These are phyloP conservation scores for Glomus cerebriforme DNA, from an alignment of 192 early-diverging fungal genomes.

Conservation along the genomic window DNA sequence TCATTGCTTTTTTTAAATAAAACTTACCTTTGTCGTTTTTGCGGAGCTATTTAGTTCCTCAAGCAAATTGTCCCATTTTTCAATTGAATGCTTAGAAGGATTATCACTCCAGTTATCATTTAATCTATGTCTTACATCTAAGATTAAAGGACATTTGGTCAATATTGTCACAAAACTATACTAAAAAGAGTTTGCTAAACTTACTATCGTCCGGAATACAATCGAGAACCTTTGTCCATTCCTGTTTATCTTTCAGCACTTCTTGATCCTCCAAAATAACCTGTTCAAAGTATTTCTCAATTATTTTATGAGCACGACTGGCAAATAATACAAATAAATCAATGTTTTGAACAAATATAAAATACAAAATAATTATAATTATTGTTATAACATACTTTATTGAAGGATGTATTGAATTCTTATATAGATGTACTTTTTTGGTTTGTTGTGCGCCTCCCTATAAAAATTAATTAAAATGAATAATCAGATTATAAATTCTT, in stretches of 20 bases:
- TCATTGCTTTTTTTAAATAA: neutral
- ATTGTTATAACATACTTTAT: conserved; percentile 51
- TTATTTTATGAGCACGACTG: conserved; percentile 64
- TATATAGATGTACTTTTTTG: conserved; percentile 72
- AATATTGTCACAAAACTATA: neutral
- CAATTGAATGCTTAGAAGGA: conserved; percentile 31
- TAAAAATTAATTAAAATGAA: neutral
- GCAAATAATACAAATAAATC: neutral
- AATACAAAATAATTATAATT: conserved; percentile 13
- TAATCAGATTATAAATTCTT: neutral
- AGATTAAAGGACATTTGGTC: neutral
- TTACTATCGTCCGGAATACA: conserved; percentile 79
- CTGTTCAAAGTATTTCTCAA: conserved; percentile 74
- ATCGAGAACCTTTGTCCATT: conserved; percentile 76
- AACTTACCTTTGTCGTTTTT: conserved; percentile 10
- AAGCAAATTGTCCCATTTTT: conserved; percentile 52
- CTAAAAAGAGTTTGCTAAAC: neutral
- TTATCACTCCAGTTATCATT: conserved; percentile 44
- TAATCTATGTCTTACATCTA: conserved; percentile 39
- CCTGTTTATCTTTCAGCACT: conserved; percentile 59
- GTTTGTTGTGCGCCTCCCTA: conserved; percentile 74
- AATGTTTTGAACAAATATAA: neutral
- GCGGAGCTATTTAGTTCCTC: conserved; percentile 30
- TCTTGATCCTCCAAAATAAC: conserved; percentile 74
- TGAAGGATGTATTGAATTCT: conserved; percentile 66